Conservation (phyloP, 1,139 yeast species). For the Blastobotrys aristatus region DNA sequence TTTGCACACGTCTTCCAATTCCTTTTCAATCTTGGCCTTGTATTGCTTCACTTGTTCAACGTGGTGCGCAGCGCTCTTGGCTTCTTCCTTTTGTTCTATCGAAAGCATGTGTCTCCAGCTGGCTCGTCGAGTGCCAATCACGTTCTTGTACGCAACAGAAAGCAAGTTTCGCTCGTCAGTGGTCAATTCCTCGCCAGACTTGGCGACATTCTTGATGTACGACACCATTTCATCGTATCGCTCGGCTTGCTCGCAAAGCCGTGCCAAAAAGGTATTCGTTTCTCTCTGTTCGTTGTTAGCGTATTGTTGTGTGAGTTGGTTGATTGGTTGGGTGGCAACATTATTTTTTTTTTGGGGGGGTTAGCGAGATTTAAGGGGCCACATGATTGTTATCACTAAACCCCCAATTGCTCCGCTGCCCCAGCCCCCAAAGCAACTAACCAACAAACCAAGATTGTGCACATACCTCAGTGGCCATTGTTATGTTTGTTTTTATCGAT, state of each 20-base stretch:
- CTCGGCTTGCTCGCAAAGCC: conserved; percentile 99
- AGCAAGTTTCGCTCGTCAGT: conserved; percentile 97
- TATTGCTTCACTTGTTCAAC: conserved; percentile 87
- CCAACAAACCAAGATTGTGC: background rate
- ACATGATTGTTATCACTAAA: too few species aligned
- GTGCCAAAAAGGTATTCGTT: conserved; percentile 95
- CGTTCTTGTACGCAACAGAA: conserved; percentile 97
- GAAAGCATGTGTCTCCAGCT: conserved; percentile 99
- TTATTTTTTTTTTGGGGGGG: too few species aligned
- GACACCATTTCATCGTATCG: conserved; percentile 99
- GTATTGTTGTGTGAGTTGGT: too few species aligned
- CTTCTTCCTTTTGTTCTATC: conserved; percentile 96
- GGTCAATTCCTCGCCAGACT: conserved; percentile 90
- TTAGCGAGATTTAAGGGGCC: too few species aligned
- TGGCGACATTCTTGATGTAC: conserved; percentile 96
- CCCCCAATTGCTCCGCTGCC: too few species aligned
- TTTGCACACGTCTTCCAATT: conserved; percentile 90
- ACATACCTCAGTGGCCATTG: conserved; percentile 11
- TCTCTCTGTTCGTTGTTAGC: conserved; percentile 89
- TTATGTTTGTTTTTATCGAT: too few species aligned
- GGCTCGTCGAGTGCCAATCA: conserved; percentile 98
- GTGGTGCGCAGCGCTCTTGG: conserved; percentile 82
- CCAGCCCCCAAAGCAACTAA: background rate
- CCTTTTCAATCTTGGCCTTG: conserved; percentile 93
- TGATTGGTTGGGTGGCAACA: too few species aligned